Percentiles rank a stretch among this genome's conserved stretches.
These are phyloP conservation scores for Orbilia javanica DNA, from an alignment of 2,329 filamentous ascomycete species.

Conservation along the genomic window DNA sequence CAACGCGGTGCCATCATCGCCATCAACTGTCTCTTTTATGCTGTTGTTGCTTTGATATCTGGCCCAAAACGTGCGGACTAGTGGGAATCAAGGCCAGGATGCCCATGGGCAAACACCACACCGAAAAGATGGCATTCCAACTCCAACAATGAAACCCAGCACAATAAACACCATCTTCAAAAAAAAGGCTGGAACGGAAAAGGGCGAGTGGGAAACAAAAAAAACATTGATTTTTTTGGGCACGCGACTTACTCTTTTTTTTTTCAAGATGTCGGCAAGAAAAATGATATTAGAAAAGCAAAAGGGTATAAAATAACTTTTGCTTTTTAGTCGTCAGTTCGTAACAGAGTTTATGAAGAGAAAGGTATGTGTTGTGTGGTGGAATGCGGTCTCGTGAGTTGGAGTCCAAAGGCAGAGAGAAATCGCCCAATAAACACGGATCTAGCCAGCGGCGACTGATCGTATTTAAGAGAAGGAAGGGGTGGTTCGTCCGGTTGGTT, in stretches of 20 bases:
- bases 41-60: neutral
- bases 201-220: slow-evolving; percentile 39
- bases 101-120: slow-evolving; percentile 12
- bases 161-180: slow-evolving; percentile 57
- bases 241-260: slow-evolving; percentile 5
- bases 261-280: slow-evolving; percentile 19
- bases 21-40: slow-evolving; percentile 18
- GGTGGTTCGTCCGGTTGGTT: slow-evolving; percentile 20
- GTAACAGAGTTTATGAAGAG: slow-evolving; percentile 23
- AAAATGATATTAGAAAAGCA: slow-evolving; percentile 25
- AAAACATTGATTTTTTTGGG: too few species aligned
- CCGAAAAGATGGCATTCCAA: slow-evolving; percentile 23
- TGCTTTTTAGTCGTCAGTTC: slow-evolving; percentile 33
- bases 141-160: slow-evolving; percentile 58
- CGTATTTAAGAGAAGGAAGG: slow-evolving; percentile 53
- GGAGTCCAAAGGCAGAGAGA: slow-evolving; percentile 32
- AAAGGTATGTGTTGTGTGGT: slow-evolving; percentile 45
- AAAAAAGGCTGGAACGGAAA: slow-evolving; percentile 50
- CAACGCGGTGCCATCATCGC: slow-evolving; percentile 8
- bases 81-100: neutral
- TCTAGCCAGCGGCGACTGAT: slow-evolving; percentile 49
- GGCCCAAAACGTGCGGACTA: slow-evolving; percentile 11
- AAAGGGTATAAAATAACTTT: slow-evolving; percentile 43
- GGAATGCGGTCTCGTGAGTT: slow-evolving; percentile 56
- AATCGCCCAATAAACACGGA: slow-evolving; percentile 58